Evolutionary conservation across 768 basidiomycete genomes (phyloP).

Genomic region (Leucogyrophana mollusca): DNA sequence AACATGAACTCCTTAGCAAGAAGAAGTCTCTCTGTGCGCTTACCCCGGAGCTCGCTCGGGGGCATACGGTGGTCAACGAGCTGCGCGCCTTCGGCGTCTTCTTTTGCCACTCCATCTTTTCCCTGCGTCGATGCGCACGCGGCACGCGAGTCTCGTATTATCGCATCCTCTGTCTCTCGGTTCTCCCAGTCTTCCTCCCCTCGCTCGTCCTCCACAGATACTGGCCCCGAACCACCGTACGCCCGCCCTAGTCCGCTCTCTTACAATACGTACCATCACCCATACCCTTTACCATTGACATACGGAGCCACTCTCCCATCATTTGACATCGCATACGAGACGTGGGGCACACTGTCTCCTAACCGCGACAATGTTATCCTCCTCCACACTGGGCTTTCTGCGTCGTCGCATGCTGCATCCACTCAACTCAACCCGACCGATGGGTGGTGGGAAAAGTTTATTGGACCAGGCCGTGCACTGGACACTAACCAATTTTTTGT

Average conservation of each 20-base stretch:
- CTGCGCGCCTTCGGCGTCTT: neutral
- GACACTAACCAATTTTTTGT: slow-evolving; percentile 93
- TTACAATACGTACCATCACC: slow-evolving; percentile 70
- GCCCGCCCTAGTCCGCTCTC: slow-evolving; percentile 73
- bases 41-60: too few species aligned
- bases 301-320: slow-evolving; percentile 60
- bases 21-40: too few species aligned
- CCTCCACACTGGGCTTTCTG: slow-evolving; percentile 93
- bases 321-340: slow-evolving; percentile 93
- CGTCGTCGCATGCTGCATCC: slow-evolving; percentile 91
- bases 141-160: slow-evolving; percentile 57
- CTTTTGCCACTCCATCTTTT: slow-evolving; percentile 38
- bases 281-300: slow-evolving; percentile 60
- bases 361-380: slow-evolving; percentile 85
- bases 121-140: slow-evolving; percentile 86
- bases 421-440: slow-evolving; percentile 72
- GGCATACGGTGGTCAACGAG: slow-evolving; percentile 3
- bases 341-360: slow-evolving; percentile 89
- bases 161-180: slow-evolving; percentile 27
- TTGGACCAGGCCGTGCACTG: slow-evolving; percentile 90
- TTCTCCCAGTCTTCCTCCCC: slow-evolving; percentile 13
- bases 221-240: slow-evolving; percentile 82
- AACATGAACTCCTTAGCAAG: too few species aligned
- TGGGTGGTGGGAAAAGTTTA: slow-evolving; percentile 99
- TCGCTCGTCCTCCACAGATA: slow-evolving; percentile 28